Evolutionary conservation across 768 basidiomycete species (phyloP).

Genomic region (Leccinum fibrillosum): DNA sequence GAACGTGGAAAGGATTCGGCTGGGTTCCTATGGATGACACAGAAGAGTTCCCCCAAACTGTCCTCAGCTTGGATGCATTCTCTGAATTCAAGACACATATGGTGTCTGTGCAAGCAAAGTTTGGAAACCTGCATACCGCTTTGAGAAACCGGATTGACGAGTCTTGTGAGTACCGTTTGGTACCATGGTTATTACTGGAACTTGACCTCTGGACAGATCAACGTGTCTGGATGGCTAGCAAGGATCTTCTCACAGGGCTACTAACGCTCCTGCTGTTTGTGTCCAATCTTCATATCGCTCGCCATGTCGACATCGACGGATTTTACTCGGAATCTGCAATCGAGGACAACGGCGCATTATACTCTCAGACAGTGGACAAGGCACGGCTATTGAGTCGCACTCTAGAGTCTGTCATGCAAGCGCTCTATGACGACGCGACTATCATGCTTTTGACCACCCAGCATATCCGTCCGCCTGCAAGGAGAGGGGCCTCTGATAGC

Average conservation of each 20-base stretch:
- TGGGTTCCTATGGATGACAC: constrained; percentile 61
- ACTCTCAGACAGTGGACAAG: constrained; percentile 62
- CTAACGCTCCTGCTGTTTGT: constrained; percentile 56
- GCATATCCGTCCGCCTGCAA: constrained; percentile 19
- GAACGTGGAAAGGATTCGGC: constrained; percentile 82
- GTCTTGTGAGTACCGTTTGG: constrained; percentile 22
- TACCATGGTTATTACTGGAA: neutral
- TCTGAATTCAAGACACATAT: constrained; percentile 49
- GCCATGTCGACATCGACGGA: constrained; percentile 81
- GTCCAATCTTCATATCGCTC: constrained; percentile 73
- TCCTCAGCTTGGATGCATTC: constrained; percentile 51
- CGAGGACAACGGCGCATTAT: constrained; percentile 46
- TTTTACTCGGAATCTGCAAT: constrained; percentile 47
- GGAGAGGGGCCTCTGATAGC: constrained; percentile 8
- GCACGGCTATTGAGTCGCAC: constrained; percentile 67
- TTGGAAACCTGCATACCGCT: constrained; percentile 33
- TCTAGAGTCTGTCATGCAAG: constrained; percentile 67
- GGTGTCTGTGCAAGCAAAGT: constrained; percentile 48
- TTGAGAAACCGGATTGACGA: constrained; percentile 21
- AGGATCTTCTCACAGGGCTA: constrained; percentile 52
- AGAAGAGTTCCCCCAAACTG: constrained; percentile 42
- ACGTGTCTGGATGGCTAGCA: constrained; percentile 37
- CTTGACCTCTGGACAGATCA: constrained; percentile 21
- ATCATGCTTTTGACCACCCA: constrained; percentile 60
- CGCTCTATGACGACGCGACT: constrained; percentile 69